These are phyloP conservation scores for Colletotrichum cereale DNA, from an alignment of 2,329 filamentous ascomycete genomes.

Conservation along the genomic window DNA sequence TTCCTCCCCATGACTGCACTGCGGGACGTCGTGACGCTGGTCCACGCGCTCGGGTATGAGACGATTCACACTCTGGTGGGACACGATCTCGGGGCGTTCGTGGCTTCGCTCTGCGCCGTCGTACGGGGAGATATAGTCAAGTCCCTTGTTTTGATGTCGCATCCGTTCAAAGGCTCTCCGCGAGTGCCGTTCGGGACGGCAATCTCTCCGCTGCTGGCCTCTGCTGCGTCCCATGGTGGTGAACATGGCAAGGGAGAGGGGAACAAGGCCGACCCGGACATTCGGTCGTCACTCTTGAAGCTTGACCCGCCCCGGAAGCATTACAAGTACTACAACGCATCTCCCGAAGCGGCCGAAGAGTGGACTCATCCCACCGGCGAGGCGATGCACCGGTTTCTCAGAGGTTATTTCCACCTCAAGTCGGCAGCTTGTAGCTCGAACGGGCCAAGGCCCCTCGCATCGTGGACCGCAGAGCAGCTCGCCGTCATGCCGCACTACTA, in stretches of 20 bases:
- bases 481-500: slow-evolving; percentile 76
- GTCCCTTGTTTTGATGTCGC: slow-evolving; percentile 72
- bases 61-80: slow-evolving; percentile 71
- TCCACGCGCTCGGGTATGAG: slow-evolving; percentile 70
- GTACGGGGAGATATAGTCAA: slow-evolving; percentile 75
- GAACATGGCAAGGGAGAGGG: slow-evolving; percentile 23
- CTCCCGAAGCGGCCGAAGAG: slow-evolving; percentile 62
- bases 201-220: background rate
- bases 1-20: slow-evolving; percentile 65
- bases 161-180: slow-evolving; percentile 70
- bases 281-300: slow-evolving; percentile 67
- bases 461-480: slow-evolving; percentile 69
- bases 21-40: slow-evolving; percentile 71
- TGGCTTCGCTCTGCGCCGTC: slow-evolving; percentile 69
- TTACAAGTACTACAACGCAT: slow-evolving; percentile 77
- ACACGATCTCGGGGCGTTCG: slow-evolving; percentile 76
- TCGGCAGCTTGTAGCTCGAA: slow-evolving; percentile 71
- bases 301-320: slow-evolving; percentile 72
- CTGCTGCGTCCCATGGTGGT: background rate
- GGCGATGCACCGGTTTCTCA: slow-evolving; percentile 67
- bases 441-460: slow-evolving; percentile 63
- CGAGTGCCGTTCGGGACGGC: slow-evolving; percentile 55
- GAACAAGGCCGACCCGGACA: slow-evolving; percentile 49
- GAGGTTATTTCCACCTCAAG: slow-evolving; percentile 78
- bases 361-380: slow-evolving; percentile 11